Evolutionary conservation across 2,329 filamentous ascomycete genomes (phyloP).

Genomic region (Diaporthe citri): DNA sequence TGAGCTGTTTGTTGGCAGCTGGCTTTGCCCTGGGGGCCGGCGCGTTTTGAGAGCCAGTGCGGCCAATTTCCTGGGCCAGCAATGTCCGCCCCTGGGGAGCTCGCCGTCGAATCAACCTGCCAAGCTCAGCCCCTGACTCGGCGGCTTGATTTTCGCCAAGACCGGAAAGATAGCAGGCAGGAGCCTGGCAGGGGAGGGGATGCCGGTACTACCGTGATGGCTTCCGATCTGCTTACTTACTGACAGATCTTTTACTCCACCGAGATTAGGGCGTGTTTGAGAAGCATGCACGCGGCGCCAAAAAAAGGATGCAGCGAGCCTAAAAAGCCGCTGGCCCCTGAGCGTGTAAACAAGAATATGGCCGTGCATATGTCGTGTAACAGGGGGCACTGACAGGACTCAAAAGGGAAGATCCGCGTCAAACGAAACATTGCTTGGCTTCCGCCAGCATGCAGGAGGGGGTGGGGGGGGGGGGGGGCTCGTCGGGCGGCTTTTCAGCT

Average conservation of each 20-base stretch:
- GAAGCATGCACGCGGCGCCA: slow-evolving; percentile 5
- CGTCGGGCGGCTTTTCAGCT: slow-evolving; percentile 15
- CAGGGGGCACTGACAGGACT: slow-evolving; percentile 1
- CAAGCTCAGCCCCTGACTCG: slow-evolving; percentile 23
- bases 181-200: neutral
- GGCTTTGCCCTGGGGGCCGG: neutral
- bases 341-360: slow-evolving; percentile 2
- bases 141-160: slow-evolving; percentile 26
- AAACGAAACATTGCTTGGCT: slow-evolving; percentile 28
- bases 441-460: slow-evolving; percentile 10
- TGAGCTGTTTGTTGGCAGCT: slow-evolving; percentile 2
- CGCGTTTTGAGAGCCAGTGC: slow-evolving; percentile 23
- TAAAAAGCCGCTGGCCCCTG: neutral
- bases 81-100: slow-evolving; percentile 23
- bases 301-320: slow-evolving; percentile 22
- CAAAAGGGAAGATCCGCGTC: slow-evolving; percentile 13
- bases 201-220: slow-evolving; percentile 23
- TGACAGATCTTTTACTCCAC: slow-evolving; percentile 28
- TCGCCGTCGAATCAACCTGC: slow-evolving; percentile 18
- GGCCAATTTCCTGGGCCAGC: slow-evolving; percentile 30
- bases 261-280: slow-evolving; percentile 15
- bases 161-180: neutral
- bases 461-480: too few species aligned
- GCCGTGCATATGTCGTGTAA: slow-evolving; percentile 9
- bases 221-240: slow-evolving; percentile 14